Conservation (phyloP, 352 stramenopile species). For the Globisporangium recalcitrans region DNA sequence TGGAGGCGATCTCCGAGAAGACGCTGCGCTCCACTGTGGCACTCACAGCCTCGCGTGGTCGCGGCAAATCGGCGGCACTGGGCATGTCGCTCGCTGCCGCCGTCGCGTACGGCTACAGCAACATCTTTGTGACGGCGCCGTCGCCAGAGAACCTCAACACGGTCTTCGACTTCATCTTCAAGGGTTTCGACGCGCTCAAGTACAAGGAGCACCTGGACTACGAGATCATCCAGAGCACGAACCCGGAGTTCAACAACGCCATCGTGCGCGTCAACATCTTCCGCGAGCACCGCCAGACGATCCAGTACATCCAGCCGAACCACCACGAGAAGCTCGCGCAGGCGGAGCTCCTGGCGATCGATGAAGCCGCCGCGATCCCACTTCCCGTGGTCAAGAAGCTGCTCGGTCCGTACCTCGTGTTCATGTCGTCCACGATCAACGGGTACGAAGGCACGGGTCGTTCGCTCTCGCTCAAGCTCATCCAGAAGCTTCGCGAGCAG, state of each 20-base stretch:
- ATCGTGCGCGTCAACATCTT: slow-evolving; percentile 97
- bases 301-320: slow-evolving; percentile 95
- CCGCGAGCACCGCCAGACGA: slow-evolving; percentile 94
- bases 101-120: slow-evolving; percentile 91
- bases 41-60: slow-evolving; percentile 89
- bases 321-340: slow-evolving; percentile 96
- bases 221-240: slow-evolving; percentile 87
- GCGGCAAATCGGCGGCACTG: slow-evolving; percentile 97
- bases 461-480: slow-evolving; percentile 97
- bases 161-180: slow-evolving; percentile 98
- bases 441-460: slow-evolving; percentile 99
- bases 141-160: slow-evolving; percentile 98
- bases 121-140: slow-evolving; percentile 97
- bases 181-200: slow-evolving; percentile 90
- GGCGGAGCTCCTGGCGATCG: slow-evolving; percentile 97
- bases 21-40: slow-evolving; percentile 91
- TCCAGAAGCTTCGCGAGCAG: slow-evolving; percentile 96
- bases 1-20: slow-evolving; percentile 98
- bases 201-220: slow-evolving; percentile 99
- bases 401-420: slow-evolving; percentile 95
- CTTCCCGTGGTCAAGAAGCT: slow-evolving; percentile 96
- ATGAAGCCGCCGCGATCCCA: slow-evolving; percentile 99
- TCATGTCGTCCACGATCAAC: slow-evolving; percentile 99
- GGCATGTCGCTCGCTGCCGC: slow-evolving; percentile 87
- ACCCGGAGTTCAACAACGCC: slow-evolving; percentile 80